Percentiles rank a stretch among this genome's conserved stretches.
These are phyloP conservation scores for Acer saccharum DNA, from an alignment of 345 rosid genomes.

Conservation along the genomic window DNA sequence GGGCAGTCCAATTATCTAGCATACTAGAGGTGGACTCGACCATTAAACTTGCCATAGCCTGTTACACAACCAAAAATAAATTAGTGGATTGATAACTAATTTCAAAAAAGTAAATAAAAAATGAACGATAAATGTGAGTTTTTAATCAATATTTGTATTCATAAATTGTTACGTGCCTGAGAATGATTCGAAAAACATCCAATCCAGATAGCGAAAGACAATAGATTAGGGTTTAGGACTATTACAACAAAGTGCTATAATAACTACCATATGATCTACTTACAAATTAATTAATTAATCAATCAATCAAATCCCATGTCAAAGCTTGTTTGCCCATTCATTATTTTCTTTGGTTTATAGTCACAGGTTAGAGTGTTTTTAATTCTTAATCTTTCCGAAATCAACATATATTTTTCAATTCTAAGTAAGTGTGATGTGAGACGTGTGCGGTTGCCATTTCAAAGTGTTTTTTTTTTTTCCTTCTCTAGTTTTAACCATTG, in stretches of 20 bases:
- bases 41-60: conserved; percentile 87
- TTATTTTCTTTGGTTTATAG: not conserved
- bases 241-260: not conserved
- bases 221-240: conserved; percentile 2
- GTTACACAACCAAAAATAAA: conserved; percentile 7
- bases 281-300: not conserved
- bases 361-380: not conserved
- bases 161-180: no score
- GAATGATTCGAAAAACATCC: not conserved
- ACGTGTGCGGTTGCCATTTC: not conserved
- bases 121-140: no score
- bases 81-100: conserved; percentile 1
- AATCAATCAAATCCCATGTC: not conserved
- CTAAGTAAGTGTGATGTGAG: not conserved
- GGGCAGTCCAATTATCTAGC: conserved; percentile 66
- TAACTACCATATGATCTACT: not conserved
- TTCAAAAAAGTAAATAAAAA: not conserved
- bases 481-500: not conserved
- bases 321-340: not conserved
- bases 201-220: not conserved
- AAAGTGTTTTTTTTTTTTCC: no score
- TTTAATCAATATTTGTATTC: no score
- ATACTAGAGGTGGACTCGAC: conserved; percentile 71
- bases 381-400: not conserved
- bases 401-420: not conserved